phyloP scores from a whole-genome alignment of 768 basidiomycete genomes.

The Tylopilus rubrobrunneus region DNA sequence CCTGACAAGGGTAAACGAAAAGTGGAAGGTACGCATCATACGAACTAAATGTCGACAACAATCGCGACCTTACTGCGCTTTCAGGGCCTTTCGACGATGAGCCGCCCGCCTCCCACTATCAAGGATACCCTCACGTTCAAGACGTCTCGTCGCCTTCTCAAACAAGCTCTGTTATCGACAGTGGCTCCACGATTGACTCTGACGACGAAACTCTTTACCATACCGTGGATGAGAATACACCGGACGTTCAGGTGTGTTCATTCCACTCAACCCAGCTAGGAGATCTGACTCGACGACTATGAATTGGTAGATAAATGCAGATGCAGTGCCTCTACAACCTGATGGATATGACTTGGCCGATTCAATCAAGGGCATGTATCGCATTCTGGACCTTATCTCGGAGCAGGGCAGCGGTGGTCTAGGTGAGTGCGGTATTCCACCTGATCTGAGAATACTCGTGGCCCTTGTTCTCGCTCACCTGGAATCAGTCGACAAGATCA shows the following conservation, averaged over 20 bases:
- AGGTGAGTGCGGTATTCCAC: conserved; percentile 34
- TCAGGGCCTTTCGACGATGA: conserved; percentile 10
- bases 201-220: conserved; percentile 16
- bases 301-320: conserved; percentile 18
- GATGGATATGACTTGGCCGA: conserved; percentile 20
- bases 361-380: conserved; percentile 46
- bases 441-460: neutral
- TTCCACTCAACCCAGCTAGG: neutral
- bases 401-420: conserved; percentile 50
- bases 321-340: neutral
- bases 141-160: neutral
- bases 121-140: neutral
- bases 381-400: conserved; percentile 50
- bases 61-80: neutral
- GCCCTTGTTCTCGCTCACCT: neutral
- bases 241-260: conserved; percentile 9
- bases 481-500: conserved; percentile 55
- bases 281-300: neutral
- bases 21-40: conserved; percentile 6
- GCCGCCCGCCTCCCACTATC: neutral
- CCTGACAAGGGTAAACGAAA: too few relatives aligned
- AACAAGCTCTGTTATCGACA: neutral
- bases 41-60: neutral
- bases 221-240: conserved; percentile 2
- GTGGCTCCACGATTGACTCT: neutral